Percentiles rank a stretch among this genome's conserved stretches.
Conservation (phyloP, 352 stramenopile genomes). For the Phytophthora cactorum region DNA sequence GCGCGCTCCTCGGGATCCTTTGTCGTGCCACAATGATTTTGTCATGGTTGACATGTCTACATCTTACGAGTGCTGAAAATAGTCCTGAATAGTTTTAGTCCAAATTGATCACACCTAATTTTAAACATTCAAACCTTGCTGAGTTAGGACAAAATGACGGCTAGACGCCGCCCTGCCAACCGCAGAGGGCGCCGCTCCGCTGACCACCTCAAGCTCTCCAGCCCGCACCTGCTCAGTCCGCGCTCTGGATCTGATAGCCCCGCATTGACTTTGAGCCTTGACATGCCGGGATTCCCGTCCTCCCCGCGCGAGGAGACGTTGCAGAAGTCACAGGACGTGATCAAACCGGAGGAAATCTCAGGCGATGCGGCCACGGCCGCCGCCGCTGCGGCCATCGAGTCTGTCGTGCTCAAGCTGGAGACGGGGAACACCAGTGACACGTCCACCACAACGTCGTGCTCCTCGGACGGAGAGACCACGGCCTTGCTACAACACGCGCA, state of each 20-base stretch:
- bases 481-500: conserved; percentile 10
- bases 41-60: not conserved
- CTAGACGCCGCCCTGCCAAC: conserved; percentile 26
- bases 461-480: conserved; percentile 25
- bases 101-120: conserved; percentile 4
- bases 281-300: conserved; percentile 2
- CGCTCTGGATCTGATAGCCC: not conserved
- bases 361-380: not conserved
- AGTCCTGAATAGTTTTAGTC: not conserved
- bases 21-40: too few relatives aligned
- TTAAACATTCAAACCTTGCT: conserved; percentile 22
- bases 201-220: conserved; percentile 25
- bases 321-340: conserved; percentile 2
- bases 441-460: conserved; percentile 11
- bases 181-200: conserved; percentile 26
- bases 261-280: not conserved
- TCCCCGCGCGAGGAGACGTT: not conserved
- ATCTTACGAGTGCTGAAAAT: not conserved
- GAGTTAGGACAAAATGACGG: conserved; percentile 10
- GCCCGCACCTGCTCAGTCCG: conserved; percentile 25
- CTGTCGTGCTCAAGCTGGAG: conserved; percentile 10
- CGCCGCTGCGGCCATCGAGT: conserved; percentile 8
- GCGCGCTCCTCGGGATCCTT: too few relatives aligned
- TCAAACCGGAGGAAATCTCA: not conserved
- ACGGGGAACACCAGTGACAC: not conserved